Percentiles rank a stretch among this genome's conserved stretches.
phyloP scores from a whole-genome alignment of 1,139 yeast genomes.

The Kodamaea ohmeri region DNA sequence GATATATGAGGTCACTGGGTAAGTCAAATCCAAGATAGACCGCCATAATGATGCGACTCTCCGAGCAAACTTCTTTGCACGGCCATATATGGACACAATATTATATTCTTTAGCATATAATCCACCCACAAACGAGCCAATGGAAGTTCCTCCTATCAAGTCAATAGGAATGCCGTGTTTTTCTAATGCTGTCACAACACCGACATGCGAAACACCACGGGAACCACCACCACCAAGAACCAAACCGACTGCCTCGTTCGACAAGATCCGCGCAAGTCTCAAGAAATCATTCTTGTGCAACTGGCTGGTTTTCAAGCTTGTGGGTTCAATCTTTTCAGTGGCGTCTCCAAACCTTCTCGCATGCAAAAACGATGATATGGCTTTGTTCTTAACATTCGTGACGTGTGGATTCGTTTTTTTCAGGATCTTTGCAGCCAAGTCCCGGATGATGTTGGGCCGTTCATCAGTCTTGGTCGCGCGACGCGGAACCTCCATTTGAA shows the following conservation, averaged over 20 bases:
- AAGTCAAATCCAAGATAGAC: slow-evolving; percentile 75
- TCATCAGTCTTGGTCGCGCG: slow-evolving; percentile 16
- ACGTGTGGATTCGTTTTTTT: slow-evolving; percentile 35
- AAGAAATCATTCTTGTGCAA: slow-evolving; percentile 84
- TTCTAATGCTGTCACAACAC: slow-evolving; percentile 89
- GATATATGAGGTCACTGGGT: slow-evolving; percentile 90
- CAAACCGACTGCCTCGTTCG: slow-evolving; percentile 91
- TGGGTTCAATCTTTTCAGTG: slow-evolving; percentile 23
- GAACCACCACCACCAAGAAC: slow-evolving; percentile 99
- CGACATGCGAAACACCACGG: slow-evolving; percentile 88
- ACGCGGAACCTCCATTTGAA: slow-evolving; percentile 52
- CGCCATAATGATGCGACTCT: slow-evolving; percentile 88
- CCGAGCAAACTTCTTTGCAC: slow-evolving; percentile 82
- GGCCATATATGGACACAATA: slow-evolving; percentile 83
- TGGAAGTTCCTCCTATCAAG: slow-evolving; percentile 92
- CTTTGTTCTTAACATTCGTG: slow-evolving; percentile 14
- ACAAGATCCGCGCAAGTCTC: slow-evolving; percentile 80
- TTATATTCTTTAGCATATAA: slow-evolving; percentile 90
- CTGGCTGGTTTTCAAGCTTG: slow-evolving; percentile 38
- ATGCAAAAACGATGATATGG: slow-evolving; percentile 1
- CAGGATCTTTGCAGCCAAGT: slow-evolving; percentile 39
- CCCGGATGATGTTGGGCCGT: slow-evolving; percentile 30
- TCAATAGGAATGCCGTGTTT: slow-evolving; percentile 93
- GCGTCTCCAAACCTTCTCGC: background rate
- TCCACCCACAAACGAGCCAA: slow-evolving; percentile 95